phyloP scores from a whole-genome alignment of 2,329 filamentous ascomycete genomes.

The Venturia oleaginea region DNA sequence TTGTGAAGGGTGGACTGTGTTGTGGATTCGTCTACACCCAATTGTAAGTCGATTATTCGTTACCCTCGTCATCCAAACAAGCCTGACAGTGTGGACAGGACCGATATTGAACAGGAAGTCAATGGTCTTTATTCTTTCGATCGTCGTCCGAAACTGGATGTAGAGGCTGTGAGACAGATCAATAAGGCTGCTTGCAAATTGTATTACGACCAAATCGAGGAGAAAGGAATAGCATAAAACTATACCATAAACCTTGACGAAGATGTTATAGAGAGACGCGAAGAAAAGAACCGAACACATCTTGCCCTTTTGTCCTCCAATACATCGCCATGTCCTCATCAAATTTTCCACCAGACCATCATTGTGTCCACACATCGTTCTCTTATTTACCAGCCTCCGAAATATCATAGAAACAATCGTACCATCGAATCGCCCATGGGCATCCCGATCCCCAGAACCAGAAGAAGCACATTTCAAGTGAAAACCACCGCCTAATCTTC shows the following conservation, averaged over 20 bases:
- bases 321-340: too few relatives aligned
- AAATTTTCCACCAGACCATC: too few relatives aligned
- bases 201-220: slow-evolving; percentile 30
- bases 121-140: slow-evolving; percentile 59
- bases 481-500: too few relatives aligned
- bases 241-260: not conserved
- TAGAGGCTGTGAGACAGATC: slow-evolving; percentile 46
- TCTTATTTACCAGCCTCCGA: too few relatives aligned
- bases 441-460: too few relatives aligned
- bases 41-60: not conserved
- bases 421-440: too few relatives aligned
- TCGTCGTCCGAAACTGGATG: slow-evolving; percentile 50
- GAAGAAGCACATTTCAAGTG: too few relatives aligned
- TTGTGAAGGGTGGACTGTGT: slow-evolving; percentile 47
- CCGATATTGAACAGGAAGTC: slow-evolving; percentile 56
- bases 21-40: slow-evolving; percentile 61
- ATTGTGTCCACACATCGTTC: too few relatives aligned
- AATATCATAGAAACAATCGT: too few relatives aligned
- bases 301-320: too few relatives aligned
- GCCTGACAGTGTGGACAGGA: slow-evolving; percentile 15
- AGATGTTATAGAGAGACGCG: too few relatives aligned
- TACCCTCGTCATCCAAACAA: not conserved
- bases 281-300: not conserved
- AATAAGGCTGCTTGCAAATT: slow-evolving; percentile 43
- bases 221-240: not conserved